Conservation (phyloP, 192 early-diverging fungal genomes). For the Podila epicladia region DNA sequence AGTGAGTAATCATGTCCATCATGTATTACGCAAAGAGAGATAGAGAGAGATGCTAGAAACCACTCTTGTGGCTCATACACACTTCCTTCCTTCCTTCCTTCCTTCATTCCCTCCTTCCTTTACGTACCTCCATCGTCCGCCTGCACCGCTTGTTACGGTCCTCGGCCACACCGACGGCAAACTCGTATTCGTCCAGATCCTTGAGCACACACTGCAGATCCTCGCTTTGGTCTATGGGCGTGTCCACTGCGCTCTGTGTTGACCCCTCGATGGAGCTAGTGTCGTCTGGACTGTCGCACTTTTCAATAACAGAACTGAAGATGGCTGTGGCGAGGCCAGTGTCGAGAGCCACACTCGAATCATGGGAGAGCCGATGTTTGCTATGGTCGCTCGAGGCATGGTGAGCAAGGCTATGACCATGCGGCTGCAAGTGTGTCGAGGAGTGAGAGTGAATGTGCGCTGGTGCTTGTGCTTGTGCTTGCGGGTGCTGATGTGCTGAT, state of each 20-base stretch:
- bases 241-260: conserved; percentile 16
- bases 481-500: background rate
- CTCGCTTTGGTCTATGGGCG: background rate
- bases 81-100: background rate
- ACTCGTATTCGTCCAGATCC: conserved; percentile 42
- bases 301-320: conserved; percentile 31
- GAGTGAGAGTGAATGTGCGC: background rate
- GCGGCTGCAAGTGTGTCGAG: background rate
- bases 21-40: too few relatives aligned
- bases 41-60: background rate
- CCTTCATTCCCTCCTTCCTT: background rate
- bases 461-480: background rate
- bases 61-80: background rate
- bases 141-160: conserved; percentile 92
- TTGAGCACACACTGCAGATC: conserved; percentile 38
- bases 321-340: conserved; percentile 22
- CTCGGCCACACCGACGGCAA: conserved; percentile 76
- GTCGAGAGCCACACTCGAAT: background rate
- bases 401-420: background rate
- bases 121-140: conserved; percentile 88
- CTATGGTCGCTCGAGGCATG: background rate
- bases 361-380: too few relatives aligned
- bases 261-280: conserved; percentile 44
- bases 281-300: conserved; percentile 45
- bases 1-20: background rate